These are phyloP conservation scores for Hebeloma cylindrosporum DNA, from an alignment of 768 basidiomycete genomes.

Conservation along the genomic window DNA sequence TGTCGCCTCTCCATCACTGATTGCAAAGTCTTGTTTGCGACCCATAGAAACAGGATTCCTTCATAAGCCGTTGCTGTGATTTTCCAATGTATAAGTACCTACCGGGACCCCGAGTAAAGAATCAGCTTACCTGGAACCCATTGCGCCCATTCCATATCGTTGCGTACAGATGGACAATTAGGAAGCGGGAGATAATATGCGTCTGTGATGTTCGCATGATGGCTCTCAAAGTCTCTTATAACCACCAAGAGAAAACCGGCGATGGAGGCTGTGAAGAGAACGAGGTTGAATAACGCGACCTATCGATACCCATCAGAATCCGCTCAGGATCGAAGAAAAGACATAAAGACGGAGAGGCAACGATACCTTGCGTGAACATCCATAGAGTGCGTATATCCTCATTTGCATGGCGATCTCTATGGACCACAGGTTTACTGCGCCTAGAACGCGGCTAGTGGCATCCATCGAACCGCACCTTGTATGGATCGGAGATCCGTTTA, in stretches of 20 bases:
- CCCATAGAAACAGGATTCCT: slow-evolving; percentile 39
- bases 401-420: slow-evolving; percentile 51
- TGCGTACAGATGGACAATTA: slow-evolving; percentile 40
- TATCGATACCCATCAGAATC: too few species aligned
- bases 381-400: slow-evolving; percentile 42
- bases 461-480: slow-evolving; percentile 45
- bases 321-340: too few species aligned
- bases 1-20: slow-evolving; percentile 24
- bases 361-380: slow-evolving; percentile 34
- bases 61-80: slow-evolving; percentile 39
- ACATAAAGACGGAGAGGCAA: too few species aligned
- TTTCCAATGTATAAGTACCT: neutral
- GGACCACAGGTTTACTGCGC: slow-evolving; percentile 46
- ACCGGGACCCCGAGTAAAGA: neutral
- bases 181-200: slow-evolving; percentile 38
- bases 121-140: slow-evolving; percentile 41
- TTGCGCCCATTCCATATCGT: slow-evolving; percentile 41
- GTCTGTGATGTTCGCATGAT: slow-evolving; percentile 34
- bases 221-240: slow-evolving; percentile 31
- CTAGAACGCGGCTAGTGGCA: slow-evolving; percentile 40
- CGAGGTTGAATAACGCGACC: slow-evolving; percentile 38
- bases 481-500: neutral
- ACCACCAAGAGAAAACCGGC: slow-evolving; percentile 40
- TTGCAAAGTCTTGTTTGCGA: slow-evolving; percentile 32
- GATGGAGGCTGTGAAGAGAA: slow-evolving; percentile 40